phyloP scores from a whole-genome alignment of 257 asterid species.

The Plantago elongata region DNA sequence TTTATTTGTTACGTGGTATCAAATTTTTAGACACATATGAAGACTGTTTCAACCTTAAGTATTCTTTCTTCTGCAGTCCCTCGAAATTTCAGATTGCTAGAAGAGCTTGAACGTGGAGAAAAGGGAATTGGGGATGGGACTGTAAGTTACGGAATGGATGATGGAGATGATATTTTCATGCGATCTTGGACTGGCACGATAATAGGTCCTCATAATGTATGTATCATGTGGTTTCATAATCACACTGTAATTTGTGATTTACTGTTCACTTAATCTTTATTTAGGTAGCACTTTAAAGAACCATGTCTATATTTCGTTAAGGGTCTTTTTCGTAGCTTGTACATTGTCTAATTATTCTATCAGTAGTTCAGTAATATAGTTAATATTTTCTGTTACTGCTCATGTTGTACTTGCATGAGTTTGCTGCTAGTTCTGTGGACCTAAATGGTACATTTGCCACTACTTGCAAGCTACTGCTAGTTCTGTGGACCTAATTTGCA shows the following conservation, averaged over 20 bases:
- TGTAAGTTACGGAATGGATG: constrained; percentile 93
- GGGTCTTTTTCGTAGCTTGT: background rate
- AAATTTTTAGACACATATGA: constrained; percentile 5
- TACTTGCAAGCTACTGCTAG: background rate
- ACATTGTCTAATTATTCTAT: no score
- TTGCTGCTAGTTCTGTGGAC: background rate
- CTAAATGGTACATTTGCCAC: background rate
- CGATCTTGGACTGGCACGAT: constrained; percentile 89
- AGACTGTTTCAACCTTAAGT: constrained; percentile 22
- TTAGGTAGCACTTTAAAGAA: background rate
- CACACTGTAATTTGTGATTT: background rate
- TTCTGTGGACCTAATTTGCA: background rate
- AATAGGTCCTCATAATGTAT: constrained; percentile 76
- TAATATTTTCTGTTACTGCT: background rate
- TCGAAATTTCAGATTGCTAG: constrained; percentile 78
- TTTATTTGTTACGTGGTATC: background rate
- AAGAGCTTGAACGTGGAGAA: constrained; percentile 94
- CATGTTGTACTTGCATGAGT: constrained; percentile 1
- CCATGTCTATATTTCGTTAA: background rate
- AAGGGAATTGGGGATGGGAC: constrained; percentile 91
- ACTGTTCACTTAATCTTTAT: background rate
- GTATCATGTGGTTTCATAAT: constrained; percentile 9
- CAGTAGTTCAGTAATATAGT: no score
- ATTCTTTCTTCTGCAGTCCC: constrained; percentile 49
- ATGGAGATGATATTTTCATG: constrained; percentile 82